phyloP scores from a whole-genome alignment of 2,329 filamentous ascomycete genomes.

The Decorospora gaudefroyi region DNA sequence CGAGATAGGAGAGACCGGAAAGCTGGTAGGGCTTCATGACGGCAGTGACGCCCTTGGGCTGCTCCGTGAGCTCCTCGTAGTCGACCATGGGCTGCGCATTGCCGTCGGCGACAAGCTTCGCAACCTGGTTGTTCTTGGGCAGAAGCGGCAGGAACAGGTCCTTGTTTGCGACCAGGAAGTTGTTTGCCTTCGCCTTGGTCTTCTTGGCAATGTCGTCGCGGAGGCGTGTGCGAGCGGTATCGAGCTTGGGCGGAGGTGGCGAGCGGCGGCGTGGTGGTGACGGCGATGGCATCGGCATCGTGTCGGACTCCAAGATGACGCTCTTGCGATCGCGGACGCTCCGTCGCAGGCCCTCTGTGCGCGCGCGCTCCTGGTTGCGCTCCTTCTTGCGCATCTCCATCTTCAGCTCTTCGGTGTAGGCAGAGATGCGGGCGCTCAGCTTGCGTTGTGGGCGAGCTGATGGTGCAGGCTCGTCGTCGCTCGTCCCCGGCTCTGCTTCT shows the following conservation, averaged over 20 bases:
- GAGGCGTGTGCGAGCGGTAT: constrained; percentile 49
- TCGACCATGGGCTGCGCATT: constrained; percentile 38
- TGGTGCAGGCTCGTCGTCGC: constrained; percentile 33
- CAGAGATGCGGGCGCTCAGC: constrained; percentile 14
- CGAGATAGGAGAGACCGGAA: constrained; percentile 98
- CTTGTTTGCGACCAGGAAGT: constrained; percentile 53
- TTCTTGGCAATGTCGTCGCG: constrained; percentile 49
- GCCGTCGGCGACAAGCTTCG: constrained; percentile 42
- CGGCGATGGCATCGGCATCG: constrained; percentile 19
- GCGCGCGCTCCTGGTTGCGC: constrained; percentile 13
- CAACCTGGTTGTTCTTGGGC: constrained; percentile 51
- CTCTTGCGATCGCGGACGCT: constrained; percentile 33
- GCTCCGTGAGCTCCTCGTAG: constrained; percentile 50
- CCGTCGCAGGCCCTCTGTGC: constrained; percentile 23
- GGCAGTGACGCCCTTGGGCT: constrained; percentile 55
- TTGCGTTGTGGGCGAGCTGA: constrained; percentile 19
- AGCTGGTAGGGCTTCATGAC: constrained; percentile 92
- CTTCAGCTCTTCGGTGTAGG: constrained; percentile 35
- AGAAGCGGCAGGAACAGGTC: constrained; percentile 55
- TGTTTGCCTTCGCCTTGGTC: constrained; percentile 53
- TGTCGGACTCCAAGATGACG: constrained; percentile 42
- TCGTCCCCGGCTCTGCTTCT: constrained; percentile 11
- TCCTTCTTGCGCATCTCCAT: constrained; percentile 39
- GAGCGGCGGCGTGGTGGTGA: constrained; percentile 15
- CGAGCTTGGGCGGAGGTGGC: constrained; percentile 28